Conservation (phyloP, 331 rosid genomes). For the Malus hybrid region DNA sequence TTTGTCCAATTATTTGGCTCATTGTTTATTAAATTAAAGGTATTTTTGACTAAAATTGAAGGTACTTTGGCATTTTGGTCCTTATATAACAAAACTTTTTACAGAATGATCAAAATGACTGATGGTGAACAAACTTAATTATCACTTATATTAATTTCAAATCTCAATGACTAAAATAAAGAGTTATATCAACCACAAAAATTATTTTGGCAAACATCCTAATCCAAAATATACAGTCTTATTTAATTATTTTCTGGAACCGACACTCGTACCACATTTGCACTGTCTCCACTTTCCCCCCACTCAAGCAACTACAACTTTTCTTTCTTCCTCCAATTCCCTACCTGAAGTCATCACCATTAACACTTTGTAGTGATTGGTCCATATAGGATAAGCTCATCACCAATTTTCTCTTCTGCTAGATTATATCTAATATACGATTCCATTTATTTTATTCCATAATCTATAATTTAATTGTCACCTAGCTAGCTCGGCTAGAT, state of each 20-base stretch:
- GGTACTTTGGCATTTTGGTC: too few species aligned
- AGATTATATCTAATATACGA: not conserved
- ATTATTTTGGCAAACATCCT: too few species aligned
- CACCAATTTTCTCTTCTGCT: not conserved
- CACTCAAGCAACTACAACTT: constrained; percentile 26
- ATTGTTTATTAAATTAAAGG: too few species aligned
- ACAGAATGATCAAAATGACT: too few species aligned
- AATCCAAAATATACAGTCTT: too few species aligned
- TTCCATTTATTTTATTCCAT: not conserved
- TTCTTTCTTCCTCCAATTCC: constrained; percentile 10
- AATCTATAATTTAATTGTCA: not conserved
- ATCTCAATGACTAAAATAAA: too few species aligned
- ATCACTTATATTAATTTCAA: too few species aligned
- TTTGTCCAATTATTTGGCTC: too few species aligned
- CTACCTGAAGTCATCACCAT: constrained; percentile 25
- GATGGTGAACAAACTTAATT: fast-evolving
- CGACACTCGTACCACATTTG: constrained; percentile 26
- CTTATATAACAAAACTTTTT: too few species aligned
- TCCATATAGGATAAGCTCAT: constrained; percentile 36
- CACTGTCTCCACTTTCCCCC: constrained; percentile 47
- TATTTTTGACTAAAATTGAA: too few species aligned
- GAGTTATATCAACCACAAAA: too few species aligned
- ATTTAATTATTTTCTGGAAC: constrained; percentile 14
- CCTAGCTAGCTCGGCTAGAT: not conserved
- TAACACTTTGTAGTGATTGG: constrained; percentile 20